Evolutionary conservation across 2,329 filamentous ascomycete species (phyloP).

Genomic region (Akanthomyces lecanii): DNA sequence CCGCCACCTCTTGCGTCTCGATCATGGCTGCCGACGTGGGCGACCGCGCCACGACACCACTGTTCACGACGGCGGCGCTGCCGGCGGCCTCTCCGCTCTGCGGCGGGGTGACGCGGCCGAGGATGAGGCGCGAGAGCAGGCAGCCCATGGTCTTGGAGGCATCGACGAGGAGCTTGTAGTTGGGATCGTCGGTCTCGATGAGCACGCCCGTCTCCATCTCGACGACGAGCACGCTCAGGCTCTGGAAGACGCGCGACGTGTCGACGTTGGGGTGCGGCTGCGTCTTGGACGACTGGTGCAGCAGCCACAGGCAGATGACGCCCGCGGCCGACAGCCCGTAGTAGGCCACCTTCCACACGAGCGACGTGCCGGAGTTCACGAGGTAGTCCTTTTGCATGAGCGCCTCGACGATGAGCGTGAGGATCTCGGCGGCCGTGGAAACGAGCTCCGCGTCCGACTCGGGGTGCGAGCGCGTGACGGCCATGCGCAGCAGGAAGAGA

Average conservation of each 20-base stretch:
- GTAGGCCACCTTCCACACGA: conserved; percentile 20
- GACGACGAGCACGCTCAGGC: conserved; percentile 20
- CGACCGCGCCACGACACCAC: background rate
- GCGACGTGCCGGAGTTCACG: conserved; percentile 17
- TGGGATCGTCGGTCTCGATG: conserved; percentile 21
- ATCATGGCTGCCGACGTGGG: background rate
- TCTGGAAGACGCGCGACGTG: conserved; percentile 19
- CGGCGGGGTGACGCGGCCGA: conserved; percentile 6
- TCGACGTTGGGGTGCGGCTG: conserved; percentile 8
- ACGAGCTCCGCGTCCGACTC: conserved; percentile 15
- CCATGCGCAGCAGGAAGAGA: conserved; percentile 16
- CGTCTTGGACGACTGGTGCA: conserved; percentile 14
- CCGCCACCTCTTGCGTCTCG: background rate
- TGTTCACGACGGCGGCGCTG: background rate
- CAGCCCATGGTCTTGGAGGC: conserved; percentile 21
- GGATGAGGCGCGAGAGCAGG: conserved; percentile 12
- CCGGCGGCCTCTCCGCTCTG: background rate
- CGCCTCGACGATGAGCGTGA: conserved; percentile 14
- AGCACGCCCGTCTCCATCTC: conserved; percentile 21
- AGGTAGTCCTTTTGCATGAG: conserved; percentile 18
- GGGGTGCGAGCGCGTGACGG: background rate
- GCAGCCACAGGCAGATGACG: conserved; percentile 20
- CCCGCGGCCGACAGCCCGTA: conserved; percentile 22
- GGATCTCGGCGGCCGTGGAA: conserved; percentile 7
- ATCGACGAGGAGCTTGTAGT: conserved; percentile 22